Conservation (phyloP, 1,139 yeast genomes). For the Hemisphaericaspora xylanilytica region DNA sequence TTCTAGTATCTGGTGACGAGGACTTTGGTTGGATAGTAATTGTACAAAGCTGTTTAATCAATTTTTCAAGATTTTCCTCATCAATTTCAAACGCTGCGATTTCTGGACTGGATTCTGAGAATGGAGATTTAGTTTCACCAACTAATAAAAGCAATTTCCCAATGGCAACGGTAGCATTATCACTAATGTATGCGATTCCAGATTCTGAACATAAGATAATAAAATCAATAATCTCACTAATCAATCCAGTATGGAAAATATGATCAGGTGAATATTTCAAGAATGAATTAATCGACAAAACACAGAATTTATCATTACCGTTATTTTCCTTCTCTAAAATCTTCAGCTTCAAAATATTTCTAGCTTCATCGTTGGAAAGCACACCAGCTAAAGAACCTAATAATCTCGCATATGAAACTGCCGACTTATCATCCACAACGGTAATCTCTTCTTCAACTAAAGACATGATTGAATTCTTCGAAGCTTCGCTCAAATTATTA, state of each 20-base stretch:
- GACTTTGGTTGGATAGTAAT: conserved; percentile 53
- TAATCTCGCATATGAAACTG: conserved; percentile 73
- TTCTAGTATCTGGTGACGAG: conserved; percentile 73
- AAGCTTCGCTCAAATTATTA: conserved; percentile 65
- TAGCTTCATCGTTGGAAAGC: conserved; percentile 64
- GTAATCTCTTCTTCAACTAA: conserved; percentile 72
- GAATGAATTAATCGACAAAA: conserved; percentile 75
- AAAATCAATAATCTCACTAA: conserved; percentile 47
- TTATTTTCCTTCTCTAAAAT: conserved; percentile 46
- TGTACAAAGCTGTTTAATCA: conserved; percentile 51
- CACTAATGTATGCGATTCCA: conserved; percentile 57
- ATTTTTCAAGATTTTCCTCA: conserved; percentile 28
- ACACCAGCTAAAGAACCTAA: conserved; percentile 76
- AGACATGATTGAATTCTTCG: conserved; percentile 68
- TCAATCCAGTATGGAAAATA: conserved; percentile 50
- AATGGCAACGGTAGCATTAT: conserved; percentile 76
- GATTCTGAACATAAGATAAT: conserved; percentile 48
- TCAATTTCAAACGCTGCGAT: conserved; percentile 33
- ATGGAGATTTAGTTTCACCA: conserved; percentile 43
- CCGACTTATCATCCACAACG: conserved; percentile 52
- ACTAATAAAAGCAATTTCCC: conserved; percentile 71
- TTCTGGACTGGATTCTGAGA: conserved; percentile 9
- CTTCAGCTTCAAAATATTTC: conserved; percentile 55
- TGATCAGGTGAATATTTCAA: conserved; percentile 71
- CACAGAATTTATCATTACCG: conserved; percentile 55